Percentiles rank a stretch among this genome's conserved stretches.
Conservation (phyloP, 352 stramenopile species). For the Saprolegnia parasitica region DNA sequence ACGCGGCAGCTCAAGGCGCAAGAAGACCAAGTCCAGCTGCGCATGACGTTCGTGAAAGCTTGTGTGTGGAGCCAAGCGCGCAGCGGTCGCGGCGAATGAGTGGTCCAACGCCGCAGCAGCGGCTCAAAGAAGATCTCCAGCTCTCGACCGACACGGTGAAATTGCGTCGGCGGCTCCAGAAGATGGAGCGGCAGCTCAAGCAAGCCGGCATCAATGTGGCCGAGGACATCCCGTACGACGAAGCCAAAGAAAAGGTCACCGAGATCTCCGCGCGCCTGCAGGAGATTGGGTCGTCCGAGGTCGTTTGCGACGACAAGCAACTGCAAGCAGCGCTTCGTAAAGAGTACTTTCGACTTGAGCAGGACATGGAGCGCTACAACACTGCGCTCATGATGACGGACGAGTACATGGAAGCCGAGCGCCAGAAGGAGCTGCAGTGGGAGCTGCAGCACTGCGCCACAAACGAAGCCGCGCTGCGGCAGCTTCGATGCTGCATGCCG, state of each 20-base stretch:
- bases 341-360: constrained; percentile 85
- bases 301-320: constrained; percentile 47
- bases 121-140: constrained; percentile 12
- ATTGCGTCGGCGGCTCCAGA: constrained; percentile 43
- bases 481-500: constrained; percentile 69
- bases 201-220: constrained; percentile 76
- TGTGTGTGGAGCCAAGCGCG: neutral
- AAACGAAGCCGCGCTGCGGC: constrained; percentile 52
- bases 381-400: constrained; percentile 85
- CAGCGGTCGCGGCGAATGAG: constrained; percentile 2
- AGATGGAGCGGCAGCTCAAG: constrained; percentile 67
- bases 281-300: constrained; percentile 75
- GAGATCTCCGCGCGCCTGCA: constrained; percentile 77
- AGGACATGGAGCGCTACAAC: constrained; percentile 89
- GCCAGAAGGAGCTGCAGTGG: constrained; percentile 60
- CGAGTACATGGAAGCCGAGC: constrained; percentile 84
- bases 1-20: constrained; percentile 46
- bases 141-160: constrained; percentile 39
- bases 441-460: constrained; percentile 47
- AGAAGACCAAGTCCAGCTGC: constrained; percentile 14
- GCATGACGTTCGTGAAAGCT: constrained; percentile 23
- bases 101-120: neutral
- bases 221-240: constrained; percentile 85
- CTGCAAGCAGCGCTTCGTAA: constrained; percentile 48
- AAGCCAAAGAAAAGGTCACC: constrained; percentile 67